Base-by-base conservation (phyloP, 1,139 yeast genomes). In the Kodamaea anthophila region DNA sequence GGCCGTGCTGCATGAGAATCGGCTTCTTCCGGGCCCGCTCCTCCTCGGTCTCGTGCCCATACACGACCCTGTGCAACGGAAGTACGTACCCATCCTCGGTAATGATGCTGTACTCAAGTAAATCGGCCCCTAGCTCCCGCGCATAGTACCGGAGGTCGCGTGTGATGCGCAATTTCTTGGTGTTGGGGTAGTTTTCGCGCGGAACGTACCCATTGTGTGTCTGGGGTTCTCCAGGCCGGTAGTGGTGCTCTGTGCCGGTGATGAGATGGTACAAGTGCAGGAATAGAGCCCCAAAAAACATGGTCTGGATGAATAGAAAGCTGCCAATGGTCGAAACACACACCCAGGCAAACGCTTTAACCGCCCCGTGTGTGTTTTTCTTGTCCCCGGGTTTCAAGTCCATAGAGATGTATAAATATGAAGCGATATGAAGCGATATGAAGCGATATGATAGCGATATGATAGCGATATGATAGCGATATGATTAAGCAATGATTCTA, bases 41-140 rank as follows among this genome's bases (percentile, higher is more conserved):
- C 2, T 42, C 50, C 0, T 42, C 46, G 1, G 61, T 25, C 30
- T 66, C 74, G 5, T 53, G 53, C 55, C 71, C 79, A 39, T 78
- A 74, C 7, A 77, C 54, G 9, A 85, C 53, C 29, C 84, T 74
- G 48, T 85, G 81, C 28, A 88, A 51, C 0, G 67, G 64, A 15
- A 91, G 56, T 2, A 74, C 61, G 50, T 72, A 87, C 2, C 96
- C 96, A 55, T 91, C 97, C n/a, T 65, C 60, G 0, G 97, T 88
- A 5, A 71, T 62, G 3, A 87, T 65, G 13, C 63, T 65, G 46
- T 72, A 74, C 35, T 70, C 77, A 33, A 68, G 70, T 23, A 86
- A 60, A 18, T 70, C 77, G 18, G 83, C 58, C 1, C 77, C 81
- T 34, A 78, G 57, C 26, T 77, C 65, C 28, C 61, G 57, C 9